Evolutionary conservation across 2,329 filamentous ascomycete species (phyloP), one percentile per base, ranked within the genome.

Genomic region (Thielaviopsis euricoi): DNA sequence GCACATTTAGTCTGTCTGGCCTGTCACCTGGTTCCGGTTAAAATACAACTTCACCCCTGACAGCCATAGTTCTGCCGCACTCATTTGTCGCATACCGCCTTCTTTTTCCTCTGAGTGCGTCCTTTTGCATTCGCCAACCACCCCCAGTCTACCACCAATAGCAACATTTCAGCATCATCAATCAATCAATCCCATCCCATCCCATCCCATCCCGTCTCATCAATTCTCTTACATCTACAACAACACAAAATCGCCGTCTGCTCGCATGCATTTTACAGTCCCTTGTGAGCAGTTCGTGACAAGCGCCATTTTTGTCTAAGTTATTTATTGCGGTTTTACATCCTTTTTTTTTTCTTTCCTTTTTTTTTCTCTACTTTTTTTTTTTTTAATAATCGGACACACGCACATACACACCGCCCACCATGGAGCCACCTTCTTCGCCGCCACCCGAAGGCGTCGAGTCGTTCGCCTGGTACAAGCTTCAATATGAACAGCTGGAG

Each of bases 401-500:
- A 51, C 19, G 23, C 19, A 15, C 21, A 51, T 17, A 33, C 29
- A 33, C 17, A 51, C 54, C 61, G 66, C 52, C 37, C 64, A 82
- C 81, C 78, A 73, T 74, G 61, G 81, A 83, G 66, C 75, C 76
- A 64, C 80, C 80, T 6, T 84, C 81, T 6, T 84, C 81, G 53
- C 81, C 81, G 56, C 80, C 79, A 12, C 73, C 72, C 66, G 76
- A 70, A 57, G 69, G 78, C 54, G 84, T 89, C 67, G 87, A 93
- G 67, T 86, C 90, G 61, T 77, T 98, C 56, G 79, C 85, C 60
- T 96, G 93, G 80, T 98, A 97, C 80, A 98, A 98, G 76, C 73
- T 82, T 57, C 91, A 97, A 70, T 97, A 97, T 73, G 89, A 94
- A 72, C 83, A 89, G 68, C 79, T 98, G 43, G 93, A 96, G 71